A percentile compares a stretch with the other conserved stretches of the same genome.
Conservation (phyloP, 2,329 filamentous ascomycete species). For the Myriosclerotinia duriaeana region DNA sequence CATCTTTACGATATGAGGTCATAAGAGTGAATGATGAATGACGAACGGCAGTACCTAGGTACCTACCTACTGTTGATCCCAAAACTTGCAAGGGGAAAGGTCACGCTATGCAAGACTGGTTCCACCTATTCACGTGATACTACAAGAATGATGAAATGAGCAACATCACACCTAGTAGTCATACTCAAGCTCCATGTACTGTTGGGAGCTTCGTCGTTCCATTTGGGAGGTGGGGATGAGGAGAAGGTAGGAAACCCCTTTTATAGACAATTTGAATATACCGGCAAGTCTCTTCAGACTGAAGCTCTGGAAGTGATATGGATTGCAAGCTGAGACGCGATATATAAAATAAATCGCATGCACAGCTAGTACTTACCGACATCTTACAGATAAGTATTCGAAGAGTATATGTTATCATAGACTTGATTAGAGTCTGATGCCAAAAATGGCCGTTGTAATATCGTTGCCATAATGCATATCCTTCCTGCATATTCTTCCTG, state of each 20-base stretch:
- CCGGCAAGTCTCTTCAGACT: not conserved
- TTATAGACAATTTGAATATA: too few relatives aligned
- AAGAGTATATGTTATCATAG: not conserved
- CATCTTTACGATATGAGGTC: not conserved
- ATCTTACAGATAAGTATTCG: not conserved
- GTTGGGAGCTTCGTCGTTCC: too few relatives aligned
- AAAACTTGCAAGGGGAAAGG: not conserved
- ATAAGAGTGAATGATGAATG: too few relatives aligned
- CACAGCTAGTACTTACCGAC: not conserved
- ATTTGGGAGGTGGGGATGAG: not conserved
- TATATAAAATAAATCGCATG: not conserved
- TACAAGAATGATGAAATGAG: not conserved
- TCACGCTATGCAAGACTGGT: not conserved
- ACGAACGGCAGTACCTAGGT: too few relatives aligned
- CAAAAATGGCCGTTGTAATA: not conserved
- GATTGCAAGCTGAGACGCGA: too few relatives aligned
- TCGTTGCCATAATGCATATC: not conserved
- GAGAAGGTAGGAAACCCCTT: not conserved
- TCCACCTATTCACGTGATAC: not conserved
- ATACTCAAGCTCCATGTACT: not conserved
- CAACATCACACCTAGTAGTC: not conserved
- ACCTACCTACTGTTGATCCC: not conserved
- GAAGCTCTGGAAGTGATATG: too few relatives aligned
- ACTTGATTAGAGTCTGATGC: not conserved
- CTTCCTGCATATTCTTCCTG: not conserved